Conservation (phyloP, 2,329 filamentous ascomycete genomes). For the Neofusicoccum parvum region DNA sequence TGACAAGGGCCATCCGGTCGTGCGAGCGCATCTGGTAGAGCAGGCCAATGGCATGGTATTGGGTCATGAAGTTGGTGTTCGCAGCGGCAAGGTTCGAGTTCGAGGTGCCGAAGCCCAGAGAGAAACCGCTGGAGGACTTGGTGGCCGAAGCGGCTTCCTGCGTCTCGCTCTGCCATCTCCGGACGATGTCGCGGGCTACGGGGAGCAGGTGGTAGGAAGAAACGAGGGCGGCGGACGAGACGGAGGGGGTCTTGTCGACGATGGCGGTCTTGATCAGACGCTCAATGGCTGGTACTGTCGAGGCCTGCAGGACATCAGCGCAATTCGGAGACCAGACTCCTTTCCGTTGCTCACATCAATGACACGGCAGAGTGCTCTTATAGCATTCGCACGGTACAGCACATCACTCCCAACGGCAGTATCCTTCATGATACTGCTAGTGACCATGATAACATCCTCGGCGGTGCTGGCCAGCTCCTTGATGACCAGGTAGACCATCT, state of each 20-base stretch:
- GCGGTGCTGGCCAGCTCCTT: constrained; percentile 96
- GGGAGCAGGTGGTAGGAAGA: constrained; percentile 98
- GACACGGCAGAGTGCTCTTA: constrained; percentile 91
- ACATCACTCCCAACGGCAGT: constrained; percentile 93
- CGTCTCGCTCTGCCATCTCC: constrained; percentile 97
- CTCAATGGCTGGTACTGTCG: constrained; percentile 96
- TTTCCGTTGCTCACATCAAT: constrained; percentile 71
- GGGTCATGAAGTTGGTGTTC: constrained; percentile 94
- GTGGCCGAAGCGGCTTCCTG: constrained; percentile 90
- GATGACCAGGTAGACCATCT: constrained; percentile 98
- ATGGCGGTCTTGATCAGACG: constrained; percentile 98
- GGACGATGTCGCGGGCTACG: constrained; percentile 91
- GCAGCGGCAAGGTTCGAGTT: constrained; percentile 69
- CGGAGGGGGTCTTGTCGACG: constrained; percentile 97
- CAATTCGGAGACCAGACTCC: neutral
- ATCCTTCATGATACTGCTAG: constrained; percentile 99
- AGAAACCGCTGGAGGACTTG: constrained; percentile 89
- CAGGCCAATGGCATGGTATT: constrained; percentile 97
- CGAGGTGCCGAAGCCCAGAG: constrained; percentile 81
- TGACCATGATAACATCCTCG: constrained; percentile 99
- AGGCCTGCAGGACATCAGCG: constrained; percentile 60
- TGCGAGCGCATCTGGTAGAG: constrained; percentile 97
- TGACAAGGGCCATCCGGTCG: constrained; percentile 96
- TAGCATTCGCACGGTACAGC: constrained; percentile 92
- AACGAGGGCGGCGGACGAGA: constrained; percentile 92